Percentiles rank a stretch among this genome's conserved stretches.
Conservation (phyloP, 2,329 filamentous ascomycete species). For the Penicillium capsulatum region DNA sequence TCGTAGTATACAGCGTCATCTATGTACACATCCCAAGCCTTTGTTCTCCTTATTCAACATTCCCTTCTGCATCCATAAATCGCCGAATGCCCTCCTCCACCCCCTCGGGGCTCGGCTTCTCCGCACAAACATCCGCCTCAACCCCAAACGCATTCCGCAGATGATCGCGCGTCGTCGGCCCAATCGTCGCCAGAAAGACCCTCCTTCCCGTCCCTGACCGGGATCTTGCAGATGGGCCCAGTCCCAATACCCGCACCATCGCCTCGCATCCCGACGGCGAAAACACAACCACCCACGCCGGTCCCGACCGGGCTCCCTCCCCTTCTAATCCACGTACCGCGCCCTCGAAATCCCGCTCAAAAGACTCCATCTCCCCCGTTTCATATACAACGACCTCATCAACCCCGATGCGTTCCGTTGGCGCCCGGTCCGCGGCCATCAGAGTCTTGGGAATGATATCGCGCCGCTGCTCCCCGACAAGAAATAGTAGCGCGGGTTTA, state of each 20-base stretch:
- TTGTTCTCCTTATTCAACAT: too few species aligned
- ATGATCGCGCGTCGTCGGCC: constrained; percentile 81
- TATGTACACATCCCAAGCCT: too few species aligned
- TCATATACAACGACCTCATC: constrained; percentile 82
- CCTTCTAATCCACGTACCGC: constrained; percentile 42
- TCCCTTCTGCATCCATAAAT: constrained; percentile 36
- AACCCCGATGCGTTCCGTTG: constrained; percentile 57
- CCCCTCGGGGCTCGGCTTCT: constrained; percentile 76
- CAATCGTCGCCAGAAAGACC: constrained; percentile 76
- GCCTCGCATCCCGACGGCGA: constrained; percentile 60
- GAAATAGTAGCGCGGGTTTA: constrained; percentile 67
- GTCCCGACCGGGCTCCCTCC: too few species aligned
- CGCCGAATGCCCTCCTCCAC: constrained; percentile 62
- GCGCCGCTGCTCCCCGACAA: constrained; percentile 82
- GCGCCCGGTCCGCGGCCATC: constrained; percentile 52
- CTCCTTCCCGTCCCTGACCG: constrained; percentile 15
- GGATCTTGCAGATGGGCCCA: constrained; percentile 25
- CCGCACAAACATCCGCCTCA: constrained; percentile 60
- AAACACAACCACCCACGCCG: constrained; percentile 48
- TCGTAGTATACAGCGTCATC: too few species aligned
- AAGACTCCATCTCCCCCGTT: constrained; percentile 75
- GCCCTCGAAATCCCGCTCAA: constrained; percentile 62
- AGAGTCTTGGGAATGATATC: constrained; percentile 85
- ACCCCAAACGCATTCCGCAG: constrained; percentile 48
- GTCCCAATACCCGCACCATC: constrained; percentile 53